A percentile compares a stretch with the other conserved stretches of the same genome.
These are phyloP conservation scores for Rhizoclosmatium hyalinum DNA, from an alignment of 371 early-diverging fungal species.

Conservation along the genomic window DNA sequence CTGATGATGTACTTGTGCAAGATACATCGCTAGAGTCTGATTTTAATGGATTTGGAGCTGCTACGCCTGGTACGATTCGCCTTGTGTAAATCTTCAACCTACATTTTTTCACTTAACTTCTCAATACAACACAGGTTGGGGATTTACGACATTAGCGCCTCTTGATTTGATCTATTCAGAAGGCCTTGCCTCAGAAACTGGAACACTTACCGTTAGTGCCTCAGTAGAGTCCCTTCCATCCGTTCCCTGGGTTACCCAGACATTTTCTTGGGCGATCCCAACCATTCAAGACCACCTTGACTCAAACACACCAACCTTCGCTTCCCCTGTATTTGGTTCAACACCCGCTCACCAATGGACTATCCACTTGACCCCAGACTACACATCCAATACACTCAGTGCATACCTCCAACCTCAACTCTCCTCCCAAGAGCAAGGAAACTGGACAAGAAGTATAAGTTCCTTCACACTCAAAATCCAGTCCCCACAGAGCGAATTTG, in stretches of 20 bases:
- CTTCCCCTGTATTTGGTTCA: constrained; percentile 29
- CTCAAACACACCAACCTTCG: not conserved
- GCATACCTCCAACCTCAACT: constrained; percentile 33
- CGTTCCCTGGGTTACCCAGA: constrained; percentile 13
- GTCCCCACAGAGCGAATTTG: constrained; percentile 8
- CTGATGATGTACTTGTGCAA: constrained; percentile 33
- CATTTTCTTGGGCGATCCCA: constrained; percentile 32
- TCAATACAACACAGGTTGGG: constrained; percentile 27
- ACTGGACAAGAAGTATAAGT: constrained; percentile 25
- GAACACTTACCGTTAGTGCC: constrained; percentile 25
- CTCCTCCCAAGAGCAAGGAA: not conserved
- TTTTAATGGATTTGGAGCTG: constrained; percentile 40
- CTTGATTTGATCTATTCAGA: not conserved
- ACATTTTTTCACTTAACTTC: no score
- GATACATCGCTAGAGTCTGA: constrained; percentile 34
- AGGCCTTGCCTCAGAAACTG: constrained; percentile 18
- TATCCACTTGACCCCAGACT: constrained; percentile 7
- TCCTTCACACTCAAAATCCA: constrained; percentile 32
- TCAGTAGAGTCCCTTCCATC: constrained; percentile 17
- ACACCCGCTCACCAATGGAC: constrained; percentile 19
- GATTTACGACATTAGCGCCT: constrained; percentile 30
- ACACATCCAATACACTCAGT: not conserved
- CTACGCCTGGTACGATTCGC: constrained; percentile 11
- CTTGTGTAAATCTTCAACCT: no score
- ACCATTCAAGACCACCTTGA: not conserved